Evolutionary conservation across 768 basidiomycete species (phyloP), one percentile per base, ranked within the genome.

Genomic region (Baorangia bicolor): DNA sequence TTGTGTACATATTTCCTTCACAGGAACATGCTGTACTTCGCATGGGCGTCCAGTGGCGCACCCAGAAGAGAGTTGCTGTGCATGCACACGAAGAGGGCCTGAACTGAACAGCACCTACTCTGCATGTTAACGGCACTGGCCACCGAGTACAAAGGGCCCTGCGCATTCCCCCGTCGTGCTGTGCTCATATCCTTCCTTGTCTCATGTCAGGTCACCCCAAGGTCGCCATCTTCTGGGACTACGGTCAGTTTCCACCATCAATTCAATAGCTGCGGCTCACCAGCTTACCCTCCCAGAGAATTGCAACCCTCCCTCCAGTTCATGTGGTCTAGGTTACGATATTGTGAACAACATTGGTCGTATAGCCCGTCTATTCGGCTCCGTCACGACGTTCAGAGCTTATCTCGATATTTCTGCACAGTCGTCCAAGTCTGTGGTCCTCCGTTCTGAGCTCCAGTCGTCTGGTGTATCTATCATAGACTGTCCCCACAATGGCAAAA

Each of bases 361-460:
- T 20, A 58, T 81, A n/a, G 77, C 80, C 3, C 75, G 77, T 46
- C 51, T 70, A 5, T 81, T 76, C 61, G 83, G 83, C 38, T 73
- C 68, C 51, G 71, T 82, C 4, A 77, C 72, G 7, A 64, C 74
- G 0, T 83, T 85, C 71, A 82, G 78, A 59, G 81, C 81, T 8
- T 85, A 85, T 65, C 66, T 81, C 37, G 78, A 83, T 57, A 56
- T 78, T 20, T 72, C 81, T 11, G 73, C 77, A 2, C 71, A 71
- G 59, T 62, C 69, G 1, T 33, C 68, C 31, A 73, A 76, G 59
- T 73, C 74, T 21, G 60, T 56, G 20, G 55, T 44, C 50, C 66
- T 61, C 55, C 77, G 75, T 44, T 78, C 75, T 0, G 75, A 79
- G 51, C 71, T 79, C 20, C 77, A 78, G 57, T 69, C 71, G 2